phyloP scores from a whole-genome alignment of 768 basidiomycete genomes.

The Sarcodon aspratus region DNA sequence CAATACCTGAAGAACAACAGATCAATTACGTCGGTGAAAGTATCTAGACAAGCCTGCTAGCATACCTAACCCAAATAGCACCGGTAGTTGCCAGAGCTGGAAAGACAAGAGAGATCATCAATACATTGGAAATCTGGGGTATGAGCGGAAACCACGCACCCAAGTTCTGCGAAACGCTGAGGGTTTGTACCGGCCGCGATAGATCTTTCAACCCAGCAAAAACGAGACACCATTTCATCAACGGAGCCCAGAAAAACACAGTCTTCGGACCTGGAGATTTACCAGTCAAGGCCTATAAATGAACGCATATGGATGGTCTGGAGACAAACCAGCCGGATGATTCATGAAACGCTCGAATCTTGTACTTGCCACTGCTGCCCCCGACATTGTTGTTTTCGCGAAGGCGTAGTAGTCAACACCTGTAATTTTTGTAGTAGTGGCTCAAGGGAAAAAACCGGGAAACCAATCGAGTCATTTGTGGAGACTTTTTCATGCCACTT shows the following conservation, averaged over 20 bases:
- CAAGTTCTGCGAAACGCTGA: conserved; percentile 87
- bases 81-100: conserved; percentile 88
- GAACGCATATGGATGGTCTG: conserved; percentile 1
- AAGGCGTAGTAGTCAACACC: background rate
- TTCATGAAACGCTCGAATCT: conserved; percentile 80
- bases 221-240: conserved; percentile 91
- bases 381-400: conserved; percentile 25
- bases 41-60: background rate
- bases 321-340: conserved; percentile 75
- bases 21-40: no score
- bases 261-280: conserved; percentile 62
- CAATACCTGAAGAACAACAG: conserved; percentile 41
- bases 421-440: no score
- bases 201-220: conserved; percentile 80
- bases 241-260: conserved; percentile 96
- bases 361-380: conserved; percentile 64
- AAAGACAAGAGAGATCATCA: conserved; percentile 3
- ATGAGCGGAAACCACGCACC: conserved; percentile 22
- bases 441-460: no score
- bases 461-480: no score
- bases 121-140: background rate
- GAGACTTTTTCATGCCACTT: no score
- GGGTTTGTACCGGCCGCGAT: conserved; percentile 82
- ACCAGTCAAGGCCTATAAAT: background rate
- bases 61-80: conserved; percentile 92